Conservation (phyloP, 768 basidiomycete species). For the Phanerodontia chrysosporium region DNA sequence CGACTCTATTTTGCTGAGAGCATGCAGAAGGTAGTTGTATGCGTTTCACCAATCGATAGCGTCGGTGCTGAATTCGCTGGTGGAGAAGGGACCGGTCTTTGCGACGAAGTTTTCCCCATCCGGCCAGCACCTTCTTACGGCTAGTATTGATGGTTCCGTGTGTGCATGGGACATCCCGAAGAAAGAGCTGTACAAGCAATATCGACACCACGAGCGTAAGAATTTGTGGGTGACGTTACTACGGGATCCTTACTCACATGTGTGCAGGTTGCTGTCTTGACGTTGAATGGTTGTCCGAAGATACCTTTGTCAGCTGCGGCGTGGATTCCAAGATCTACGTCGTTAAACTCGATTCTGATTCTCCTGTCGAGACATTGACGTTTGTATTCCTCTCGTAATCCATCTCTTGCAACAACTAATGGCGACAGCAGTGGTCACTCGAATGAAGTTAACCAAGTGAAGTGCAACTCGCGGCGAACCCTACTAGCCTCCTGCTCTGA, state of each 20-base stretch:
- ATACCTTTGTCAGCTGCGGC: slow-evolving; percentile 69
- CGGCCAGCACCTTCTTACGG: slow-evolving; percentile 70
- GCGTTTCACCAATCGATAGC: neutral
- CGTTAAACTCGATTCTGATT: slow-evolving; percentile 46
- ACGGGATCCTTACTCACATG: slow-evolving; percentile 2
- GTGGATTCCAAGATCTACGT: slow-evolving; percentile 64
- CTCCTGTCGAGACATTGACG: slow-evolving; percentile 61
- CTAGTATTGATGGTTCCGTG: slow-evolving; percentile 72
- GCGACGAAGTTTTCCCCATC: slow-evolving; percentile 71
- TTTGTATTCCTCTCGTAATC: slow-evolving; percentile 30
- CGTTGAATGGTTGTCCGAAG: slow-evolving; percentile 73
- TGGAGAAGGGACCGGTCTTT: slow-evolving; percentile 75
- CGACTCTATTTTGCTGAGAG: slow-evolving; percentile 55
- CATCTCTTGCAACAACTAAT: neutral
- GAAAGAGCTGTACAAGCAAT: slow-evolving; percentile 59
- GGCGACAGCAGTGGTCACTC: slow-evolving; percentile 55
- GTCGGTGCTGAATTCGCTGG: slow-evolving; percentile 12
- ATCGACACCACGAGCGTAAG: slow-evolving; percentile 61
- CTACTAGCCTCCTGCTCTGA: slow-evolving; percentile 80
- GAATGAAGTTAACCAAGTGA: slow-evolving; percentile 76
- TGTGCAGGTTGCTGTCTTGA: slow-evolving; percentile 70
- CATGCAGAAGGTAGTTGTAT: slow-evolving; percentile 56
- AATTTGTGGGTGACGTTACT: neutral
- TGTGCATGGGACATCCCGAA: slow-evolving; percentile 75
- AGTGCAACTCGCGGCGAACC: slow-evolving; percentile 60